Base-by-base conservation (phyloP, 176 grass and related monocot genomes). In the Carex littledalei region DNA sequence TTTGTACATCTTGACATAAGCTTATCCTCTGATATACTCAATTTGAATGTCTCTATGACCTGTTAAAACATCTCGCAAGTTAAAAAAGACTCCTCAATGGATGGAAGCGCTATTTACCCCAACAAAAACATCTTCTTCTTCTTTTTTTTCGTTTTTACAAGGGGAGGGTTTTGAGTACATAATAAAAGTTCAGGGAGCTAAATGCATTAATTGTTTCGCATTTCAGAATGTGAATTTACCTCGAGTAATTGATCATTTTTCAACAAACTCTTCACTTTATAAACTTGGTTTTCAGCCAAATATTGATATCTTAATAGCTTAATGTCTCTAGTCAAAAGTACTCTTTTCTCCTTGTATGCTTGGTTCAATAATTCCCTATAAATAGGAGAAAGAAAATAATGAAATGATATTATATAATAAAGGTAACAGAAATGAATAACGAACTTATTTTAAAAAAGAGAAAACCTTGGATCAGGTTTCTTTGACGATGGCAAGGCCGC, bases 1-100 rank as follows among this genome's bases (percentile, higher is more conserved):
- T 99, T 99, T 81, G 93, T 95, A 84, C 96, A 99, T 88, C 96
- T 95, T 6, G 96, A 94, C 96, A 95, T 95, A 41, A 98, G 93
- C 71, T 86, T 59, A 64, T 94, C 90, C 84, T 99, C 88, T 1
- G 93, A 94, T 29, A 99, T 99, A 82, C 90, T 99, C 89, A 99
- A 88, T 74, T 89, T 80, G 89, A 99, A 99, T 8, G 79, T 92
- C 39, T 91, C 81, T 86, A 99, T 99, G 67, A 99, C 93, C 96
- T 99, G 81, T 16, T 88, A 66, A 87, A 74, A 79, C 67, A 88
- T 82, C 32, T 1, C 64, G 3, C 5, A 58, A 81, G 29, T 31
- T 60, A 5, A 68, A 62, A 61, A 43, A 24, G 8, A 13, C 1
- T 18, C 45, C 3, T 22, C 16, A 67, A 41, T 61, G 72, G 67